Evolutionary conservation across 352 stramenopile species (phyloP), one percentile per base, ranked within the genome.

Genomic region (Globisporangium emineosum): DNA sequence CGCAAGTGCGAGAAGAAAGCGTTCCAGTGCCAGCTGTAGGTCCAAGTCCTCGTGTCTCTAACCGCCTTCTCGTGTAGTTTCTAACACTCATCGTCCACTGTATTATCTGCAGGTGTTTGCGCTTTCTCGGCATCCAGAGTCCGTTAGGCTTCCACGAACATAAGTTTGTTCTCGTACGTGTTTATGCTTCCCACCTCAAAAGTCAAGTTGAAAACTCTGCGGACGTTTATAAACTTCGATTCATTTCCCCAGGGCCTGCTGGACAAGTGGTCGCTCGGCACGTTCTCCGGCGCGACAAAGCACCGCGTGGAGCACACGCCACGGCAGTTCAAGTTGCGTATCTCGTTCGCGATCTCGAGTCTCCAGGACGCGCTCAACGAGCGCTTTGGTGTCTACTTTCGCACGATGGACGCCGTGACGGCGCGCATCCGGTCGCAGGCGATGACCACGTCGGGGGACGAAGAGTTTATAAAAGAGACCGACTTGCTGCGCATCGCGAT

Each of bases 61-160:
- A 30, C 15, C 29, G n/a, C 3, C 5, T n/a, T 58, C 30, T 25
- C 25, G 0, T 15, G 33, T 73, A 5, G 8, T 37, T 33, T 19
- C 37, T 59, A 21, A 45, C 19, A 5, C 35, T 19, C 8, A n/a
- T 9, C 5, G 15, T 30, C 6, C n/a, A 30, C 57, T 45, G 30
- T 9, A 3, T 23, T 65, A 4, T 50, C 59, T 58, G n/a, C 25
- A 78, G 70, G n/a, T 86, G 77, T 43, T 52, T 90, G 37, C 79
- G 81, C 13, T 93, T 91, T 53, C 77, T 93, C 43, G 82, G 79
- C 43, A 83, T 90, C 62, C 72, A 89, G 51, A 89, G 45, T 10
- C 66, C 75, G 23, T 69, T 91, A 45, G 82, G 82, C 17, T 93
- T 83, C 25, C 79, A 89, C 64, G 80, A 90, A 17, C 84, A 89